These are phyloP conservation scores for Phytophthora boehmeriae DNA, from an alignment of 352 stramenopile species.

Conservation along the genomic window DNA sequence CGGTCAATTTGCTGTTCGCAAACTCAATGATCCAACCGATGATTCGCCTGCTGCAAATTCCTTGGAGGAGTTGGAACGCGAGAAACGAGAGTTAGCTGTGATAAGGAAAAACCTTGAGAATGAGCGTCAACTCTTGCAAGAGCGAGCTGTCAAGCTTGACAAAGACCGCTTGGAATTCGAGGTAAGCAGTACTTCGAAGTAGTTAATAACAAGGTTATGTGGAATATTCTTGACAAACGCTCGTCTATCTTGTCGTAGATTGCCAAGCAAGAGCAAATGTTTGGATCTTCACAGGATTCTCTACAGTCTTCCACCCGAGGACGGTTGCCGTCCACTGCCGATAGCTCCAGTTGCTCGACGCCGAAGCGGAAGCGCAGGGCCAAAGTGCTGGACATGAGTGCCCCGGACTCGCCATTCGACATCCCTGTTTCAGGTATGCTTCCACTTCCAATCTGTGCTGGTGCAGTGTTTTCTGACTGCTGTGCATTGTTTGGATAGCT, in stretches of 20 bases:
- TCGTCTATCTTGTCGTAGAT: conserved; percentile 31
- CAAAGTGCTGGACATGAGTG: conserved; percentile 17
- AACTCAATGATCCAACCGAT: conserved; percentile 1
- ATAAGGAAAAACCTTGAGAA: conserved; percentile 47
- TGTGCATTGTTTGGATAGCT: conserved; percentile 18
- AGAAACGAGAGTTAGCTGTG: conserved; percentile 40
- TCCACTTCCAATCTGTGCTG: neutral
- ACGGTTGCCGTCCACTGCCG: conserved; percentile 9
- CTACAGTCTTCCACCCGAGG: conserved; percentile 3
- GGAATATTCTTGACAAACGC: conserved; percentile 10
- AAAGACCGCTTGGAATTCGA: conserved; percentile 69
- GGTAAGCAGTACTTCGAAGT: conserved; percentile 47
- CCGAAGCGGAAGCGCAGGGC: conserved; percentile 21
- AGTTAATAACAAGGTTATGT: conserved; percentile 17
- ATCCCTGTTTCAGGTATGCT: conserved; percentile 51
- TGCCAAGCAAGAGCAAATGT: conserved; percentile 42
- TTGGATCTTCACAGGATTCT: conserved; percentile 12
- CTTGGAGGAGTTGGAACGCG: conserved; percentile 41
- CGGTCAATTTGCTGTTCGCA: neutral
- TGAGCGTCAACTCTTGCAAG: conserved; percentile 48
- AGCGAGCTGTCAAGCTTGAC: conserved; percentile 62
- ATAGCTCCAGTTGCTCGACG: conserved; percentile 14
- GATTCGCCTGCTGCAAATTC: conserved; percentile 27
- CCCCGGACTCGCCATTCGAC: conserved; percentile 36
- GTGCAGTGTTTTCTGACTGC: conserved; percentile 10